Percentiles rank a stretch among this genome's conserved stretches.
Evolutionary conservation across 345 rosid species (phyloP).

Genomic region (Salix udensis): DNA sequence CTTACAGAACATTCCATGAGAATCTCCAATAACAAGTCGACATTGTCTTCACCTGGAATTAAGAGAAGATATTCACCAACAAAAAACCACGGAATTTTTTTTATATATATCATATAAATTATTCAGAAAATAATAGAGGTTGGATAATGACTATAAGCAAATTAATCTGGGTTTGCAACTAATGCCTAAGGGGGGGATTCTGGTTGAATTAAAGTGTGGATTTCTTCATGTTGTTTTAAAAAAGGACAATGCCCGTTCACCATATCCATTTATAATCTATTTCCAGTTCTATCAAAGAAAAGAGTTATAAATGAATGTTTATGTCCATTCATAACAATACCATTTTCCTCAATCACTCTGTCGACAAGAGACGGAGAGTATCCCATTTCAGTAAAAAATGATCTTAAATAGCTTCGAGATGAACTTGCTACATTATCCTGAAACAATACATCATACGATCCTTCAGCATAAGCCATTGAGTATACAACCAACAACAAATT

Average conservation of each 20-base stretch:
- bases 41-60: constrained; percentile 59
- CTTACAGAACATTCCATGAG: constrained; percentile 55
- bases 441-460: background rate
- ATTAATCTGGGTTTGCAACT: background rate
- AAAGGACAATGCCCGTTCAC: no score
- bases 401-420: constrained; percentile 58
- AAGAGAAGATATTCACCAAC: constrained; percentile 20
- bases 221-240: background rate
- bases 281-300: background rate
- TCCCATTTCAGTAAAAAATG: constrained; percentile 76
- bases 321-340: constrained; percentile 31
- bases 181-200: background rate
- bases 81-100: constrained; percentile 10
- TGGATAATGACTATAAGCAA: background rate
- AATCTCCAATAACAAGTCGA: constrained; percentile 66
- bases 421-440: constrained; percentile 80
- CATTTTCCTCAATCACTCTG: constrained; percentile 70
- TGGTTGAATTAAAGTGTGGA: background rate
- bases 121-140: background rate
- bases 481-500: no score
- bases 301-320: background rate
- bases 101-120: background rate
- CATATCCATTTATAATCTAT: no score
- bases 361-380: constrained; percentile 60
- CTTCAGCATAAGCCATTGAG: no score